Base-by-base conservation (phyloP, 805 yeast genomes). In the Wickerhamomyces ciferrii region DNA sequence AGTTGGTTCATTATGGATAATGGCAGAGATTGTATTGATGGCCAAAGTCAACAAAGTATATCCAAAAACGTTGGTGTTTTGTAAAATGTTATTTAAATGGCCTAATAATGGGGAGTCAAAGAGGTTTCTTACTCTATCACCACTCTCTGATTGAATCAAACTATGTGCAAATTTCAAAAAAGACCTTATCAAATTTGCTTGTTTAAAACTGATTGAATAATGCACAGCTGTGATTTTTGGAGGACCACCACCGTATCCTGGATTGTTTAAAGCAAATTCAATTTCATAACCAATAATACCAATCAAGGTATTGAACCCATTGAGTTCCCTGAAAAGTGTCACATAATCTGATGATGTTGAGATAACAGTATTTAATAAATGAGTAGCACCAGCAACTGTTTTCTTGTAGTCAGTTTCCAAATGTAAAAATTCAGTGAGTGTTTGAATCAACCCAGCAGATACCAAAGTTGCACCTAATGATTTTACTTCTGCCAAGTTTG, bases 1-100 rank as follows among this genome's bases (percentile, higher is more conserved):
- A 0, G 97, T 89, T 9, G 97, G 97, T 56, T 92, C 97, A 53
- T 84, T 86, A 60, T 91, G 92, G 25, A 91, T 81, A 48, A 89
- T 87, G 13, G 76, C 75, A 37, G 84, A 76, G 19, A 89, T 73
- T 13, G 83, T 76, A 49, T 80, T 83, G 34, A 91, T 61, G 0
- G 87, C 75, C 20, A 78, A 70, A 0, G 87, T 70, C 14, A 87
- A 62, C 14, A 87, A 63, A 15, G 79, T 73, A 36, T 81, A 78
- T 0, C 96, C 96, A 68, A 89, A 87, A 0, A 77, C 63, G 0
- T 63, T 52, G 1, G 85, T 79, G 54, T 87, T 70, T 14, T 61
- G 56, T 17, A 91, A 55, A 2, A 91, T 75, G 46, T 68, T 71
- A 50, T 79, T 83, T 52, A 89, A 66, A 25, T 85, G 74, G 25